Evolutionary conservation across 345 rosid genomes (phyloP), one percentile per base, ranked within the genome.

Genomic region (Firmiana major): DNA sequence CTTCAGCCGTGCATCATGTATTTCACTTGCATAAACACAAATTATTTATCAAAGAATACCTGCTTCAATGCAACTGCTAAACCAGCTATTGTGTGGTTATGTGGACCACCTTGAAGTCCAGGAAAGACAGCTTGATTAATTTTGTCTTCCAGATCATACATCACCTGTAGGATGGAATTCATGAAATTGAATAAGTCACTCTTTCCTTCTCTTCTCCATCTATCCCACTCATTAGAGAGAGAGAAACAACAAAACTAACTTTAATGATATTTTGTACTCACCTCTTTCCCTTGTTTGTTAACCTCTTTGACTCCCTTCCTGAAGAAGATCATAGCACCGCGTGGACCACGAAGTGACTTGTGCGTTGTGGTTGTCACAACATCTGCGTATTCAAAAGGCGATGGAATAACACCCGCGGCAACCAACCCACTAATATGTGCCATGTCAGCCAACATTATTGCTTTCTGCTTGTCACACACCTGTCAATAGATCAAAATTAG

Each of bases 281-380:
- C 98, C 90, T 94, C 98, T 88, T 94, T 74, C 69, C 97, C 98
- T 84, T 89, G 89, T 84, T 94, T 93, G 86, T 91, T 89, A 48
- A 93, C 69, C 86, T 86, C 97, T 84, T 94, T 95, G 38, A 95
- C 77, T 16, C 97, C 99, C 87, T 93, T 95, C 84, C 93, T 89
- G 83, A 88, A 94, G 90, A 94, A 94, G 82, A 94, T 94, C 98
- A 94, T 91, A 60, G 97, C 99, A 16, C 99, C 99, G 77, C 99
- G 90, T 31, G 99, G 98, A 80, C 99, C 99, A 58, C 99, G 97
- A 65, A 95, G 98, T 15, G 99, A 95, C 80, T 95, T 95, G 83
- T 95, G 99, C 42, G 99, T 95, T 58, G 99, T 93, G 64, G 99
- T 95, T 2, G 99, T 95, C 81, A 95, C 98, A 57, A 95, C 78